Conservation (phyloP, 2,329 filamentous ascomycete genomes). For the Talaromyces piceae region DNA sequence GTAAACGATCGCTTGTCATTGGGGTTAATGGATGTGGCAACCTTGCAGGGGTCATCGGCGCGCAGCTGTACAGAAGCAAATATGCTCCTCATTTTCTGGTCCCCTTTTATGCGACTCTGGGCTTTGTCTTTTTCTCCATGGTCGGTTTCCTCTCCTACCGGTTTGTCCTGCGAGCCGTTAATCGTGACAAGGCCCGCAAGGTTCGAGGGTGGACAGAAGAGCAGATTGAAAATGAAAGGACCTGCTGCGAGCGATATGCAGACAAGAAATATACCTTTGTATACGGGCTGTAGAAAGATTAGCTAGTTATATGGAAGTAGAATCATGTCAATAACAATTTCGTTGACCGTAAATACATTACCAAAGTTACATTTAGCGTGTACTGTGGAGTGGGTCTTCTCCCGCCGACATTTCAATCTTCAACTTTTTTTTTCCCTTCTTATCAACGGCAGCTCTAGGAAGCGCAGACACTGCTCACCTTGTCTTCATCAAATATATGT, state of each 20-base stretch:
- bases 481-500: neutral
- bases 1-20: slow-evolving; percentile 44
- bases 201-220: slow-evolving; percentile 16
- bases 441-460: neutral
- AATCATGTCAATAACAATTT: neutral
- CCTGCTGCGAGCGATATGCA: slow-evolving; percentile 15
- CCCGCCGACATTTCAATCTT: neutral
- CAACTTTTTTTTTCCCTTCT: slow-evolving; percentile 5
- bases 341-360: neutral
- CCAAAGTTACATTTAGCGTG: neutral
- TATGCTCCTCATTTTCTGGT: slow-evolving; percentile 25
- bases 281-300: slow-evolving; percentile 18
- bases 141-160: slow-evolving; percentile 27
- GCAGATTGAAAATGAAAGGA: slow-evolving; percentile 14
- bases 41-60: slow-evolving; percentile 40
- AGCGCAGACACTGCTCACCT: neutral
- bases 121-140: slow-evolving; percentile 22
- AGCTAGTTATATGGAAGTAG: neutral
- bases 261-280: slow-evolving; percentile 24
- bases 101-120: slow-evolving; percentile 27
- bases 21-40: slow-evolving; percentile 49
- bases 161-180: slow-evolving; percentile 19
- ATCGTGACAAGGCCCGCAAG: slow-evolving; percentile 15
- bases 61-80: slow-evolving; percentile 37
- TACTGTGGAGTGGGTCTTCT: neutral